Base-by-base conservation (phyloP, 2,329 filamentous ascomycete species). In the Pseudocercospora crystallina region DNA sequence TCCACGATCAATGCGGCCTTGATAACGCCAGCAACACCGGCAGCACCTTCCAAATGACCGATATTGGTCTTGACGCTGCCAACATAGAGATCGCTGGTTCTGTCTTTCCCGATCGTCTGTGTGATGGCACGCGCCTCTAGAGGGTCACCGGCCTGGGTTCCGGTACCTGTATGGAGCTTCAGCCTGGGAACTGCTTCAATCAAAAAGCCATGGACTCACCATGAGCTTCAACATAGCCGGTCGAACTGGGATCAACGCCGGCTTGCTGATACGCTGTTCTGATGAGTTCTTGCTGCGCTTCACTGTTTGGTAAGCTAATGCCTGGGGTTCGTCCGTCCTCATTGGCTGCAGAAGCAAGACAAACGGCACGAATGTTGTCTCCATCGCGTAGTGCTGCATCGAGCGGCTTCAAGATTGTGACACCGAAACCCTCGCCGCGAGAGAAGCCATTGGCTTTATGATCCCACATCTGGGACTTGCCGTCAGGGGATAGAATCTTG, bases 361-460 rank as follows among this genome's bases (percentile, higher is more conserved):
- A 62, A 5, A 72, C 58, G 31, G 69, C 68, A 29, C 74, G 69
- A 20, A 61, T 57, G 2, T 39, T 50, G 30, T 61, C 50, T 14
- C 53, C 56, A 26, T 59, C 56, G 10, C 15, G 37, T 9, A 57
- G 15, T 1, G 58, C 58, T 11, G 44, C 40, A 13, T 40, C 17
- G 13, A 59, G 30, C 3, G 40, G 43, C 30, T 61, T 58, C 5
- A 59, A 11, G 5, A 55, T 38, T 2, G 49, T 38, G 0, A 69
- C 66, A 1, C 73, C 73, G 9, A 80, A 63, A 0, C 79, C 80
- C 43, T 84, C 81, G 11, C 77, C 79, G 0, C 80, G 71, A n/a
- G 69, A 77, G 61, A 73, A 80, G 5, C 78, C 79, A 57, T 80
- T 68, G 0, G 76, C 79, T 2, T 61, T 56, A 2, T 61, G 65